Evolutionary conservation across 495 filamentous ascomycete genomes (phyloP).

Genomic region (Venustampulla echinocandica): DNA sequence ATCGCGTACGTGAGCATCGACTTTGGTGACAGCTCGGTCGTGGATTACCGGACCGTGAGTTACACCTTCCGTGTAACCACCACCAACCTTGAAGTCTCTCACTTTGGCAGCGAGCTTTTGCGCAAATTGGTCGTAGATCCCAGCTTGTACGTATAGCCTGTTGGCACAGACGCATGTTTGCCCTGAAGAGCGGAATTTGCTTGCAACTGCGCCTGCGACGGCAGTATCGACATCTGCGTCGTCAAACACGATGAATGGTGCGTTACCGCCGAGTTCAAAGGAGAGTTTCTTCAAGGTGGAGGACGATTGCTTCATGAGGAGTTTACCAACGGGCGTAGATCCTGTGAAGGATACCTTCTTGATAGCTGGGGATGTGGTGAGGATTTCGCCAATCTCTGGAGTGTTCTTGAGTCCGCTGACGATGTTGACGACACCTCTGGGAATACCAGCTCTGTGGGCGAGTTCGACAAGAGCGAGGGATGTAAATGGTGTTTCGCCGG

Average conservation of each 20-base stretch:
- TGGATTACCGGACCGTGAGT: constrained; percentile 85
- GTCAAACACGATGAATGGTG: constrained; percentile 89
- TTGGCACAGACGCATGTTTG: constrained; percentile 92
- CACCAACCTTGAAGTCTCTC: constrained; percentile 65
- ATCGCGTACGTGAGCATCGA: constrained; percentile 68
- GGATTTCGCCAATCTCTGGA: constrained; percentile 57
- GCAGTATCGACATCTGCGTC: constrained; percentile 76
- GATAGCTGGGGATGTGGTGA: constrained; percentile 63
- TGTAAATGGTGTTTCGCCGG: constrained; percentile 80
- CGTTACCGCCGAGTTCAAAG: constrained; percentile 84
- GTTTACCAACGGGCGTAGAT: constrained; percentile 74
- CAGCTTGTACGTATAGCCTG: constrained; percentile 72
- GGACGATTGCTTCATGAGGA: constrained; percentile 77
- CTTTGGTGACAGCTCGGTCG: constrained; percentile 63
- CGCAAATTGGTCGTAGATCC: constrained; percentile 70
- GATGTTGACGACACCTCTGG: constrained; percentile 77
- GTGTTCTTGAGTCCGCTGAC: constrained; percentile 67
- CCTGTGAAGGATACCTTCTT: constrained; percentile 89
- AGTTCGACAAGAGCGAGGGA: constrained; percentile 76
- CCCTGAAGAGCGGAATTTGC: constrained; percentile 80
- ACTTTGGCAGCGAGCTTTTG: constrained; percentile 65
- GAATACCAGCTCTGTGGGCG: constrained; percentile 73
- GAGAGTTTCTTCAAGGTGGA: constrained; percentile 78
- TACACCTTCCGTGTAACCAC: constrained; percentile 58
- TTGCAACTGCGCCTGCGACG: constrained; percentile 63